Base-by-base conservation (phyloP, 441 rosid genomes). In the Pelargonium australe region DNA sequence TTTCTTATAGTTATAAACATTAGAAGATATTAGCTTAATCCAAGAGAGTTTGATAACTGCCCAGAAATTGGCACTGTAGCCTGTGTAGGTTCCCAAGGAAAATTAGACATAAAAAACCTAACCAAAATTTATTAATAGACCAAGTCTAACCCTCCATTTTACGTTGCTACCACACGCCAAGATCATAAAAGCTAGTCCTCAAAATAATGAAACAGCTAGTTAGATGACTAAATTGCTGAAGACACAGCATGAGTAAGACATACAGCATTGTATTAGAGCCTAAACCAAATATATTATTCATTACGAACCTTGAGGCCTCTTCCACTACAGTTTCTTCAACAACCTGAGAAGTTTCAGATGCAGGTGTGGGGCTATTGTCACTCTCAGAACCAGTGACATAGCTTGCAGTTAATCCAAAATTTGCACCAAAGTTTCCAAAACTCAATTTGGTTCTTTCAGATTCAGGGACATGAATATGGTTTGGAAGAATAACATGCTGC, bases 391-490 rank as follows among this genome's bases (percentile, higher is more conserved):
- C 80, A 44, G 72, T 68, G 58, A 68, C 73, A 70, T 75, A 70
- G 78, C 75, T 83, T 31, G 84, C 67, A 14, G 79, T 72, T 70
- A 85, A 72, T 67, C 86, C 90, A 83, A 91, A 91, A 81, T 79
- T 85, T 66, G 91, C 85, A 85, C 89, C 93, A 72, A 93, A 91
- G 77, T 97, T 93, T 83, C 98, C 98, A 81, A 93, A 93, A 83
- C 95, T 93, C 76, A 93, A 71, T 75, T 89, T 93, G 63, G 83
- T 85, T 77, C 95, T 87, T 80, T 89, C 92, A 78, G 96, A 87
- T 77, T 93, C 97, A 63, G 97, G 97, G 72, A 93, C 96, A 78
- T 85, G 93, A 64, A 93, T 93, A 73, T 91, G 96, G 76, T 84
- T 82, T 49, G 98, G 97, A 71, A 93, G 87, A 68, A 93, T 91